Evolutionary conservation across 1,139 yeast genomes (phyloP).

Genomic region (Tardiomyces digboiensis): DNA sequence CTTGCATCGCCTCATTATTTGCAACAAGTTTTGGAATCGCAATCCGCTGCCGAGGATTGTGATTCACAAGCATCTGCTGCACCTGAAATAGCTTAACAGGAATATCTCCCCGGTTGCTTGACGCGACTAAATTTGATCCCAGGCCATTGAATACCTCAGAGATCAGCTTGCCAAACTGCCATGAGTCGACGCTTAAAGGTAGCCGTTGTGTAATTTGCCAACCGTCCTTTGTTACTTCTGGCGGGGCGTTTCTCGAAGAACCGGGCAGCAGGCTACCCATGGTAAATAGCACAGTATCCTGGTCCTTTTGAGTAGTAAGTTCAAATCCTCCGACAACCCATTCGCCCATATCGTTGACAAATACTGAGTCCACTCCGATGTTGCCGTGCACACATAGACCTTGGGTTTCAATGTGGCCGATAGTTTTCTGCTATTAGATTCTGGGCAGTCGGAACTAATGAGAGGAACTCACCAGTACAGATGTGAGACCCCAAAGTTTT

Average conservation of each 20-base stretch:
- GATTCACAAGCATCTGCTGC: not conserved
- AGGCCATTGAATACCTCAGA: constrained; percentile 35
- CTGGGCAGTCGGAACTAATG: too few species aligned
- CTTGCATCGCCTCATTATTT: constrained; percentile 12
- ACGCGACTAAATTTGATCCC: not conserved
- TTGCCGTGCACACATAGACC: constrained; percentile 63
- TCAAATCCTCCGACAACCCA: constrained; percentile 88
- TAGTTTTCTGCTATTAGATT: constrained; percentile 28
- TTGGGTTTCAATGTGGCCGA: constrained; percentile 53
- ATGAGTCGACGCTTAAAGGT: constrained; percentile 42
- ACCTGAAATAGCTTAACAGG: constrained; percentile 2
- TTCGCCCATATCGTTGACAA: constrained; percentile 60
- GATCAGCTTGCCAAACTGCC: constrained; percentile 50
- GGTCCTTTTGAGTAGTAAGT: constrained; percentile 30
- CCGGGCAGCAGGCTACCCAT: constrained; percentile 27
- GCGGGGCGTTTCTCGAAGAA: constrained; percentile 30
- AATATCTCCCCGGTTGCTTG: constrained; percentile 7
- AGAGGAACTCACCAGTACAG: constrained; percentile 14
- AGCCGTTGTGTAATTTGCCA: constrained; percentile 33
- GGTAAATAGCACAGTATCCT: constrained; percentile 17
- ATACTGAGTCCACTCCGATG: constrained; percentile 48
- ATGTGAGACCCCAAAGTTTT: constrained; percentile 49
- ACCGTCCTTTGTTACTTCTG: constrained; percentile 35
- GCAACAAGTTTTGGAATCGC: constrained; percentile 41
- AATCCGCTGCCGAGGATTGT: constrained; percentile 29